Percentiles rank a stretch among this genome's conserved stretches.
Conservation (phyloP, 2,329 filamentous ascomycete species). For the Cadophora luteo-olivacea region DNA sequence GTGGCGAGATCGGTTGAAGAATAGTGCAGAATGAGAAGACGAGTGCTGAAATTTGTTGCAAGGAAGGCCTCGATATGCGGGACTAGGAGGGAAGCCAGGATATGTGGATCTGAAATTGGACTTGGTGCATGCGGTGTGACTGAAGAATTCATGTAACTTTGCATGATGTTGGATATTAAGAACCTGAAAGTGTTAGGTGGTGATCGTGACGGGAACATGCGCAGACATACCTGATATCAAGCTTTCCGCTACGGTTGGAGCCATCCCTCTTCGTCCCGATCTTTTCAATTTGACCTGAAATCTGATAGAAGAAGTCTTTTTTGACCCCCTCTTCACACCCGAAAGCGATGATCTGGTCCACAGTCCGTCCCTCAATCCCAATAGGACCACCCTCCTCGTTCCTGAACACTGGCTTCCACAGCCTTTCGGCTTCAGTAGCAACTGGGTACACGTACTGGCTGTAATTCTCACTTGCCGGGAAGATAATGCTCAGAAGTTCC, state of each 20-base stretch:
- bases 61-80: slow-evolving; percentile 68
- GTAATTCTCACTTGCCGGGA: slow-evolving; percentile 55
- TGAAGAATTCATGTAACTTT: slow-evolving; percentile 58
- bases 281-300: slow-evolving; percentile 60
- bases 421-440: slow-evolving; percentile 53
- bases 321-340: slow-evolving; percentile 62
- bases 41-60: slow-evolving; percentile 56
- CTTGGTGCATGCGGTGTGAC: slow-evolving; percentile 56
- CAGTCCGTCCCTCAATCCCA: slow-evolving; percentile 47
- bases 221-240: slow-evolving; percentile 62
- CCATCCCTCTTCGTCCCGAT: slow-evolving; percentile 59
- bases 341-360: slow-evolving; percentile 66
- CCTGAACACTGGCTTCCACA: slow-evolving; percentile 45
- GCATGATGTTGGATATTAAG: slow-evolving; percentile 66
- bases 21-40: slow-evolving; percentile 66
- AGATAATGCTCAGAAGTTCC: slow-evolving; percentile 57
- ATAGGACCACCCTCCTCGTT: slow-evolving; percentile 32
- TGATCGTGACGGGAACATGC: not conserved
- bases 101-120: slow-evolving; percentile 59
- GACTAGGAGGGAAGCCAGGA: slow-evolving; percentile 64
- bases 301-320: slow-evolving; percentile 54
- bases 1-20: slow-evolving; percentile 62
- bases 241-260: slow-evolving; percentile 57
- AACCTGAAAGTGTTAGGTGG: slow-evolving; percentile 51
- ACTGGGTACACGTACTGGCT: slow-evolving; percentile 56